phyloP scores from a whole-genome alignment of 148 eudicot genomes.

The Rhododendron kiyosumense region DNA sequence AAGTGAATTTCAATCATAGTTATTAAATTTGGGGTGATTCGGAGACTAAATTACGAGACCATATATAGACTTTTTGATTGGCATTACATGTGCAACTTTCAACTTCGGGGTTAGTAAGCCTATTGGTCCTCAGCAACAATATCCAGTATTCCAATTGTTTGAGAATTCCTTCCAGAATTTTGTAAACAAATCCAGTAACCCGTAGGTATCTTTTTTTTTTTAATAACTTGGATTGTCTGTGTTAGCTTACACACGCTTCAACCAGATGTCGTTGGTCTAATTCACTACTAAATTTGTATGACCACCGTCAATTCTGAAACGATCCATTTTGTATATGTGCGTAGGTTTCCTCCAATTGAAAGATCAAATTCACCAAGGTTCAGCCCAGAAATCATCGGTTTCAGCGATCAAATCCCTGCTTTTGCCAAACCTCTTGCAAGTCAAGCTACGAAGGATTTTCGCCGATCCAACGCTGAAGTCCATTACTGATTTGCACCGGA shows the following conservation, averaged over 20 bases:
- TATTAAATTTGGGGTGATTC: too few relatives aligned
- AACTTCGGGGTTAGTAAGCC: too few relatives aligned
- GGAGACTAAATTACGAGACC: too few relatives aligned
- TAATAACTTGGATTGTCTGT: background rate
- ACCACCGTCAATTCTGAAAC: background rate
- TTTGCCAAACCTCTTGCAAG: conserved; percentile 45
- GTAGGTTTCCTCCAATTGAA: conserved; percentile 69
- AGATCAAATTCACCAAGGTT: conserved; percentile 36
- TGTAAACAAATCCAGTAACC: background rate
- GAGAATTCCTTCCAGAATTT: too few relatives aligned
- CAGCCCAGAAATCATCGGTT: conserved; percentile 37
- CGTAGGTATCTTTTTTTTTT: background rate
- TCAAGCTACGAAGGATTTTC: conserved; percentile 47
- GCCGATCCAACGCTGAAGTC: conserved; percentile 57
- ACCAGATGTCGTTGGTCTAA: background rate
- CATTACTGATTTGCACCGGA: conserved; percentile 45
- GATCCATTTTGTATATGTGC: background rate
- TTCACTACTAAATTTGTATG: background rate
- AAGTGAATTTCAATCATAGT: too few relatives aligned
- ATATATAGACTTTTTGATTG: too few relatives aligned
- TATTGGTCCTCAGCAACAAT: background rate
- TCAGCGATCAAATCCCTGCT: conserved; percentile 42
- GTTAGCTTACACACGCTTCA: background rate
- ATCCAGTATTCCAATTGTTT: background rate
- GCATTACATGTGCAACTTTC: too few relatives aligned